Base-by-base conservation (phyloP, 2,329 filamentous ascomycete genomes). In the Xylariales sp. region DNA sequence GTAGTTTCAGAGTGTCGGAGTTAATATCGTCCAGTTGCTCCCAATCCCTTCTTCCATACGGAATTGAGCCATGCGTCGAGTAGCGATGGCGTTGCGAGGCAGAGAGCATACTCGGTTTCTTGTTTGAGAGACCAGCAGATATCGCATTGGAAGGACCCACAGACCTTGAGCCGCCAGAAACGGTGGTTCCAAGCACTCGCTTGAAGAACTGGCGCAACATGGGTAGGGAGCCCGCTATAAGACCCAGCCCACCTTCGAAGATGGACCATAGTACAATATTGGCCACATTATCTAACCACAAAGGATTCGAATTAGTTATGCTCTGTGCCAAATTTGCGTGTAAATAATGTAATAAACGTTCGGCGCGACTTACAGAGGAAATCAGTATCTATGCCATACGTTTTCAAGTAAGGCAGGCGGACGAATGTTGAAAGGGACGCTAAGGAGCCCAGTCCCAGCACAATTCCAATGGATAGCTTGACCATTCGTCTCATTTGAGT, bases 201-300 rank as follows among this genome's bases (percentile, higher is more conserved):
- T 52, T 50, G 40, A 53, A 43, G 6, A 55, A 39, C 5, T 49
- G 51, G 5, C 50, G 50, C 13, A 55, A 43, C 6, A 50, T 49
- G 10, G 53, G 53, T 5, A 54, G 40, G 33, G 44, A 52, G 21
- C 51, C 44, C 40, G 52, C 48, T 36, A 54, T 48, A 39, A 56
- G 46, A 27, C 52, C 52, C 6, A 55, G 41, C 33, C 51, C 51
- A 44, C 46, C 53, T 18, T 55, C 52, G 29, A 54, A 46, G 15
- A 46, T 33, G 24, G 50, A 53, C 48, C 51, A 55, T 21, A 54
- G 40, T 38, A 54, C 52, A 5, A 54, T 44, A 29, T 37, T 41
- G 28, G 27, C 24, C 4, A 37, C 23, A 6, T 41, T 34, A 18
- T 41, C 39, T 41, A 27, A 4, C 5, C 3, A 28, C 13, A 14